Base-by-base conservation (phyloP, 805 yeast species). In the Nadsonia fulvescens region DNA sequence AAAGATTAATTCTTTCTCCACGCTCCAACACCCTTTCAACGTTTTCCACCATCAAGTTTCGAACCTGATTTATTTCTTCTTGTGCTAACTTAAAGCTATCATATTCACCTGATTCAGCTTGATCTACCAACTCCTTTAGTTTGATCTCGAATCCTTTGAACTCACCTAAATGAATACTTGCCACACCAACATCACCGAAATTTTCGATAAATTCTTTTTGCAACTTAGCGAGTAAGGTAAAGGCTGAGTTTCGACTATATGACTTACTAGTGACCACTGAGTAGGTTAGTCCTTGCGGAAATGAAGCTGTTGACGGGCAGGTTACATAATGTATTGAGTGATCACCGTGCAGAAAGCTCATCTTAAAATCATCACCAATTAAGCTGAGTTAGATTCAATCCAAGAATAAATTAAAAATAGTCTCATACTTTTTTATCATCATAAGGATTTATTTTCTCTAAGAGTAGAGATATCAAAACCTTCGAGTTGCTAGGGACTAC, bases 21-120 rank as follows among this genome's bases (percentile, higher is more conserved):
- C 93, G 62, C 37, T 67, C 69, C 37, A 79, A 53, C 14, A 81
- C 61, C 42, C 67, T 60, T 38, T 70, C 79, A 28, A 75, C 69
- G 40, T 75, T 76, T 33, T 71, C 76, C 32, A 69, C 61, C 82
- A 75, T 72, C 34, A 75, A 47, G 27, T 63, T 63, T 36, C 72
- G 55, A 13, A 75, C 76, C 40, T 70, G 70, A 29, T 65, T 66
- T 12, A 74, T 59, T 32, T 75, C 82, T 31, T 35, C 26, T 27
- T 43, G 41, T 6, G 54, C 53, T 15, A 37, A 30, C 7, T 30
- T 35, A 7, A 42, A 24, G 13, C 29, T 34, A 31, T 48, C 52
- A 15, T 34, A 23, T 25, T 35, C 13, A 26, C 25, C 17, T 27
- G 24, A 19, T 20, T 22, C 18, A 30, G 20, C 18, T 20, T 22